phyloP scores from a whole-genome alignment of 2,329 filamentous ascomycete species.

The Ascochyta lentis region DNA sequence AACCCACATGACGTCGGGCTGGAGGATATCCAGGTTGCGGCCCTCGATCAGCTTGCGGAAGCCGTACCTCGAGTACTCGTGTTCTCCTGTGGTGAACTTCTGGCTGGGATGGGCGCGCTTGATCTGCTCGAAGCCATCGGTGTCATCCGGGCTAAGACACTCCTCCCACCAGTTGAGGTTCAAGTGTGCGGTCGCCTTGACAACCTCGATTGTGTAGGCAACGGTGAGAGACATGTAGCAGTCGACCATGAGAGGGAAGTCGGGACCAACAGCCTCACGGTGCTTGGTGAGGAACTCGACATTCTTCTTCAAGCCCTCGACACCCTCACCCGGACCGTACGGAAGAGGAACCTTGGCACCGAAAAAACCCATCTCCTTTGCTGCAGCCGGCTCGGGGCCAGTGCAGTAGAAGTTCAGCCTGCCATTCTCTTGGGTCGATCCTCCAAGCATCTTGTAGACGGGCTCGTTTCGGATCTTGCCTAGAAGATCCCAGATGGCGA shows the following conservation, averaged over 20 bases:
- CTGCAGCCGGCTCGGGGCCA: slow-evolving; percentile 80
- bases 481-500: slow-evolving; percentile 89
- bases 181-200: slow-evolving; percentile 80
- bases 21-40: slow-evolving; percentile 90
- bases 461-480: slow-evolving; percentile 92
- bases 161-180: slow-evolving; percentile 99
- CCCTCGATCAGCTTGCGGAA: slow-evolving; percentile 94
- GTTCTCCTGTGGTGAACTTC: slow-evolving; percentile 95
- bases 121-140: slow-evolving; percentile 86
- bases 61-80: slow-evolving; percentile 92
- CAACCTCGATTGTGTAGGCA: slow-evolving; percentile 88
- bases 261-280: slow-evolving; percentile 81
- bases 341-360: slow-evolving; percentile 90
- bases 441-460: slow-evolving; percentile 92
- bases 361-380: slow-evolving; percentile 86
- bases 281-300: slow-evolving; percentile 87
- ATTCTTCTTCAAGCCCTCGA: slow-evolving; percentile 83
- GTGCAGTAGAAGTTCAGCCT: slow-evolving; percentile 94
- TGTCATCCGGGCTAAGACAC: slow-evolving; percentile 88
- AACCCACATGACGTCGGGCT: slow-evolving; percentile 98
- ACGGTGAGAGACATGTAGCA: slow-evolving; percentile 98
- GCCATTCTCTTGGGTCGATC: slow-evolving; percentile 73
- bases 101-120: slow-evolving; percentile 88
- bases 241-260: slow-evolving; percentile 93
- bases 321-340: slow-evolving; percentile 87